A percentile compares a stretch with the other conserved stretches of the same genome.
phyloP scores from a whole-genome alignment of 192 early-diverging fungal genomes.

The Entomortierella parvispora region DNA sequence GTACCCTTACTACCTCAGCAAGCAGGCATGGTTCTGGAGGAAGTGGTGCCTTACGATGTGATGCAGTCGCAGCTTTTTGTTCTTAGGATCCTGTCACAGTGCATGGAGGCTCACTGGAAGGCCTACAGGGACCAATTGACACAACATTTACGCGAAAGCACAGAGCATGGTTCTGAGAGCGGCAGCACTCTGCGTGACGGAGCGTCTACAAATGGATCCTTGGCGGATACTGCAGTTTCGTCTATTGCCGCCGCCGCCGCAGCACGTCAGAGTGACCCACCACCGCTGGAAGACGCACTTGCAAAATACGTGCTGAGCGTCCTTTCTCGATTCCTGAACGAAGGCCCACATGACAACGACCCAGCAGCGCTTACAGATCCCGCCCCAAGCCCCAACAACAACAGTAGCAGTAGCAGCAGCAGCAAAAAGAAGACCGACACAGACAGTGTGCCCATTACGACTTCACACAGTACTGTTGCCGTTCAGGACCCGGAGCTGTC shows the following conservation, averaged over 20 bases:
- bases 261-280: conserved; percentile 69
- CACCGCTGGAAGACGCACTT: conserved; percentile 77
- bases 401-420: conserved; percentile 44
- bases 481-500: conserved; percentile 59
- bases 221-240: conserved; percentile 29
- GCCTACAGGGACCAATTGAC: conserved; percentile 63
- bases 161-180: conserved; percentile 38
- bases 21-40: conserved; percentile 62
- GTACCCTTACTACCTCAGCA: conserved; percentile 11
- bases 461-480: conserved; percentile 39
- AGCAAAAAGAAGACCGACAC: conserved; percentile 41
- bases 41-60: conserved; percentile 67
- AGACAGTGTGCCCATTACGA: conserved; percentile 27
- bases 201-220: conserved; percentile 9
- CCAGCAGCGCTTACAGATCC: conserved; percentile 30
- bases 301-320: conserved; percentile 73
- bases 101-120: conserved; percentile 90
- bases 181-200: conserved; percentile 11
- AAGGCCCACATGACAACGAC: conserved; percentile 59
- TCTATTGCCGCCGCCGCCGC: conserved; percentile 29
- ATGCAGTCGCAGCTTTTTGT: conserved; percentile 91
- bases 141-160: conserved; percentile 35
- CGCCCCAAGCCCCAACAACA: conserved; percentile 3
- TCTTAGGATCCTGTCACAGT: conserved; percentile 82
- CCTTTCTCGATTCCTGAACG: conserved; percentile 73